A percentile compares a stretch with the other conserved stretches of the same genome.
These are phyloP conservation scores for Nannochloris sp. DNA, from an alignment of 139 green algal species.

Conservation along the genomic window DNA sequence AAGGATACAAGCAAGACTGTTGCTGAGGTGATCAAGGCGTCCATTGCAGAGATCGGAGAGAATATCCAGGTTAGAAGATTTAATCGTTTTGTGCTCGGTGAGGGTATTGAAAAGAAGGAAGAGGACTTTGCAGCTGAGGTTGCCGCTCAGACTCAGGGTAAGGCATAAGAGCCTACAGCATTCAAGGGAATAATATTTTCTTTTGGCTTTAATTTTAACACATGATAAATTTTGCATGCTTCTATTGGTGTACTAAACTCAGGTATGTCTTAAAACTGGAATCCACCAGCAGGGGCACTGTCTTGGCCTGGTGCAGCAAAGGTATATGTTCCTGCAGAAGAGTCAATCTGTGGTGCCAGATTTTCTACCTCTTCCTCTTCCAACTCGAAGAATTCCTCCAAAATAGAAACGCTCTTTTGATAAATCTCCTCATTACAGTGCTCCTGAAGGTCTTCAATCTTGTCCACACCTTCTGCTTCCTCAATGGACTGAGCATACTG, in stretches of 20 bases:
- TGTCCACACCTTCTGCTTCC: conserved; percentile 94
- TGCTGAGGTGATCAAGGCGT: conserved; percentile 82
- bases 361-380: conserved; percentile 96
- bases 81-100: conserved; percentile 77
- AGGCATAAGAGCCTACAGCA: conserved; percentile 6
- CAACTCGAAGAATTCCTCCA: conserved; percentile 91
- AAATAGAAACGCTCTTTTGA: conserved; percentile 91
- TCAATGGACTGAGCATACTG: conserved; percentile 83
- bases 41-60: conserved; percentile 81
- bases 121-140: conserved; percentile 92
- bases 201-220: neutral
- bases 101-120: conserved; percentile 94
- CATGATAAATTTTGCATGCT: neutral
- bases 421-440: conserved; percentile 96
- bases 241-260: neutral
- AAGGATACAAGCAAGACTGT: conserved; percentile 87
- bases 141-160: conserved; percentile 63
- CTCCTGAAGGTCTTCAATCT: conserved; percentile 92
- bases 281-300: neutral
- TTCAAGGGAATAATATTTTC: neutral
- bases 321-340: conserved; percentile 31
- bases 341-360: conserved; percentile 62
- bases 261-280: neutral
- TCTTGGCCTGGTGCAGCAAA: conserved; percentile 28
- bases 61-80: conserved; percentile 87